Percentiles rank a stretch among this genome's conserved stretches.
These are phyloP conservation scores for Curvularia lunata DNA, from an alignment of 2,329 filamentous ascomycete genomes.

Conservation along the genomic window DNA sequence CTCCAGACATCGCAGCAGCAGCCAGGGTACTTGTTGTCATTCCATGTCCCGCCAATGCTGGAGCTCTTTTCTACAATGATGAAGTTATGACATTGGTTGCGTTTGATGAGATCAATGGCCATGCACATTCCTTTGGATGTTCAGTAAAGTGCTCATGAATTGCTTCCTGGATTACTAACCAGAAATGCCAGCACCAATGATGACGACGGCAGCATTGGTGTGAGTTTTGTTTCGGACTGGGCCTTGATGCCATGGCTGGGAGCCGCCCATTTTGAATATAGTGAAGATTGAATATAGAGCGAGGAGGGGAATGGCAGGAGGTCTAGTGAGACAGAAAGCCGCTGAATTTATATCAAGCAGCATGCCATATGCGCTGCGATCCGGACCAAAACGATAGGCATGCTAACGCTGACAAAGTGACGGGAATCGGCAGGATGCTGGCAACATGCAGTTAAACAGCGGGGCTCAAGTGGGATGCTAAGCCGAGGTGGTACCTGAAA, in stretches of 20 bases:
- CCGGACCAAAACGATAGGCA: neutral
- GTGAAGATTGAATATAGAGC: neutral
- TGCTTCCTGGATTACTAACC: constrained; percentile 39
- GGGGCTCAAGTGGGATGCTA: neutral
- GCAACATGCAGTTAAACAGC: constrained; percentile 1
- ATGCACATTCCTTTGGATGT: constrained; percentile 56
- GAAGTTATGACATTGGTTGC: constrained; percentile 61
- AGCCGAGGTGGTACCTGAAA: neutral
- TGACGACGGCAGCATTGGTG: constrained; percentile 61
- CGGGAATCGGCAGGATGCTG: neutral
- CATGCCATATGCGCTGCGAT: neutral
- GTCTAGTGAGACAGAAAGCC: neutral
- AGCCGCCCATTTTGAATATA: constrained; percentile 32
- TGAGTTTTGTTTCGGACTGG: constrained; percentile 58
- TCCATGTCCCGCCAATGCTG: constrained; percentile 61
- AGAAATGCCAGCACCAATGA: constrained; percentile 63
- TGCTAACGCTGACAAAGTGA: neutral
- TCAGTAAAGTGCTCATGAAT: neutral
- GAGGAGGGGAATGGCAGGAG: neutral
- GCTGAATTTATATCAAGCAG: neutral
- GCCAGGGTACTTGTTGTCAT: constrained; percentile 64
- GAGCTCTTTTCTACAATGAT: constrained; percentile 64
- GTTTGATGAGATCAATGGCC: constrained; percentile 63
- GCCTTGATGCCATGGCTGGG: constrained; percentile 55
- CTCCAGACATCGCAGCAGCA: constrained; percentile 64